Conservation (phyloP, 2,329 filamentous ascomycete species). For the Colletotrichum lini region DNA sequence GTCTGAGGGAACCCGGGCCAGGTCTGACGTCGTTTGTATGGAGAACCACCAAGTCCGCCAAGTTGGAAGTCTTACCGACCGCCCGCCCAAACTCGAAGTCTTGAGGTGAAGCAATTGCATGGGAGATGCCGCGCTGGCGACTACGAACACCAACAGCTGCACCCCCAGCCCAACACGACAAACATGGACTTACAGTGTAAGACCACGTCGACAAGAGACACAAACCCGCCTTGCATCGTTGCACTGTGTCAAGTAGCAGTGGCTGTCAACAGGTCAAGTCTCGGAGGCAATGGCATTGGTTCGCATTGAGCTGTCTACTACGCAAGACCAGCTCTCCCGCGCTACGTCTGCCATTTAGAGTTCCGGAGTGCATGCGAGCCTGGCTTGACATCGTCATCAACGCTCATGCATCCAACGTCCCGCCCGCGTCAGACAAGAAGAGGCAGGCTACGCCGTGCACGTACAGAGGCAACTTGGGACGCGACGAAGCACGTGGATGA, state of each 20-base stretch:
- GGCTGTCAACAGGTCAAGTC: background rate
- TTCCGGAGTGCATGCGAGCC: background rate
- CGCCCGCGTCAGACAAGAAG: background rate
- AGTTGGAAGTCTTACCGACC: background rate
- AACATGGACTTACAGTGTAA: background rate
- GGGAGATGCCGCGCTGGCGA: background rate
- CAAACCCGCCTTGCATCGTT: background rate
- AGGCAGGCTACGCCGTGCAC: background rate
- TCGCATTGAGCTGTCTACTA: background rate
- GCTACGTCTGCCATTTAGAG: background rate
- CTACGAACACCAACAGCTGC: background rate
- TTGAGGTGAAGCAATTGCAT: conserved; percentile 19
- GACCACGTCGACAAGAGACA: background rate
- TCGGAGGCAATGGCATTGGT: background rate
- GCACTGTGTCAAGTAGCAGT: background rate
- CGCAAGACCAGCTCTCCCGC: background rate
- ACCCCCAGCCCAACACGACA: background rate
- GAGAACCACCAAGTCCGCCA: background rate
- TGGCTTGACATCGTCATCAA: background rate
- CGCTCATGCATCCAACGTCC: background rate
- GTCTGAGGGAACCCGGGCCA: background rate
- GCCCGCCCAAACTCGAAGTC: background rate
- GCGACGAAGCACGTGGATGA: background rate
- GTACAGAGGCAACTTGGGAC: background rate
- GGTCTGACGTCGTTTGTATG: conserved; percentile 37